Evolutionary conservation across 2,329 filamentous ascomycete genomes (phyloP).

Genomic region (Trichophyton rubrum): DNA sequence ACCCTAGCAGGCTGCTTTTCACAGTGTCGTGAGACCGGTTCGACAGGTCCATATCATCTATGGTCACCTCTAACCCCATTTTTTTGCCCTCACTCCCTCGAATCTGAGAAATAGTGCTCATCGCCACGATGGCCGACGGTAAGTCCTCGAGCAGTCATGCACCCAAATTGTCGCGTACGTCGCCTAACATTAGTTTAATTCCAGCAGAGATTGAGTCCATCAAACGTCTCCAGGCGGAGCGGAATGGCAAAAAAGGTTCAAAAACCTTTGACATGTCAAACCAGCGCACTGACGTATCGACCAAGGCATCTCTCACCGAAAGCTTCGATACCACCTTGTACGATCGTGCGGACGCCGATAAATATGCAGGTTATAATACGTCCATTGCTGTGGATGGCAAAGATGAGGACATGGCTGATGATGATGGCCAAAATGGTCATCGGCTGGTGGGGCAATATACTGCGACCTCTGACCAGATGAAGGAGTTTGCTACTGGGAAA

Average conservation of each 20-base stretch:
- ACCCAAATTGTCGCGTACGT: neutral
- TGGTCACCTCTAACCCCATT: neutral
- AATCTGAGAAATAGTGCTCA: neutral
- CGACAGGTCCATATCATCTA: neutral
- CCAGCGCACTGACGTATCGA: constrained; percentile 72
- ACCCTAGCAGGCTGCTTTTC: neutral
- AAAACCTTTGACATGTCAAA: constrained; percentile 63
- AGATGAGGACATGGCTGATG: constrained; percentile 70
- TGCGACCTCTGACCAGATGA: constrained; percentile 78
- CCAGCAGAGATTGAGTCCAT: constrained; percentile 74
- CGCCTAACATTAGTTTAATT: neutral
- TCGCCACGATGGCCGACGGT: constrained; percentile 34
- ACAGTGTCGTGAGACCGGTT: neutral
- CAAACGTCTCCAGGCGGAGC: constrained; percentile 80
- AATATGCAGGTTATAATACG: constrained; percentile 81
- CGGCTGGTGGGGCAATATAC: constrained; percentile 92
- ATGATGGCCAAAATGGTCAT: constrained; percentile 59
- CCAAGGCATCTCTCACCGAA: constrained; percentile 84
- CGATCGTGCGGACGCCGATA: constrained; percentile 63
- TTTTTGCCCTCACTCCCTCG: neutral
- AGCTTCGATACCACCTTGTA: constrained; percentile 77
- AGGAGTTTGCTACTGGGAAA: constrained; percentile 76
- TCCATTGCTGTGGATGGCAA: constrained; percentile 69
- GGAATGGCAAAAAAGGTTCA: constrained; percentile 75
- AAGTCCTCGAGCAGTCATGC: constrained; percentile 10